A percentile compares a stretch with the other conserved stretches of the same genome.
Conservation (phyloP, 208 protist species). For the Wallacemonas sp. region DNA sequence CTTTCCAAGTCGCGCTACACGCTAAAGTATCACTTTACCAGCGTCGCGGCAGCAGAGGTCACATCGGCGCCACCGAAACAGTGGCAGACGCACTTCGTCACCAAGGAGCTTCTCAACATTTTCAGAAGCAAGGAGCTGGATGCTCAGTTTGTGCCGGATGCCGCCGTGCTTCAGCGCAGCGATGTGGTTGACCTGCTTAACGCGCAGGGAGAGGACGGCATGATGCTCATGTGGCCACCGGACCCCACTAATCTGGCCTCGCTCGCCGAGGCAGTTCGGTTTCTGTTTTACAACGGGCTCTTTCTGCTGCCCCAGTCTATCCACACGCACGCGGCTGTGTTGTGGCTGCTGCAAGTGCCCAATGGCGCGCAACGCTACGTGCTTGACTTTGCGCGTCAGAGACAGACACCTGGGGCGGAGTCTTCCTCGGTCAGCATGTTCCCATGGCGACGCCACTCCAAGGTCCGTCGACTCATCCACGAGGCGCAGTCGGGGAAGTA, state of each 20-base stretch:
- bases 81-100: neutral
- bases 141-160: constrained; percentile 8
- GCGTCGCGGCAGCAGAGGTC: neutral
- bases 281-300: constrained; percentile 61
- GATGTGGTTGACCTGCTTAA: constrained; percentile 51
- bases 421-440: neutral
- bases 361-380: constrained; percentile 40
- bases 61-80: neutral
- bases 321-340: constrained; percentile 7
- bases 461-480: constrained; percentile 41
- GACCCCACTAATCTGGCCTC: constrained; percentile 15
- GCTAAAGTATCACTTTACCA: constrained; percentile 6
- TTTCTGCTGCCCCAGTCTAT: constrained; percentile 46
- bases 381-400: constrained; percentile 24
- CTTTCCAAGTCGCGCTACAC: constrained; percentile 17
- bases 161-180: constrained; percentile 25
- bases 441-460: constrained; percentile 48
- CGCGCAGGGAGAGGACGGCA: constrained; percentile 23
- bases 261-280: constrained; percentile 17
- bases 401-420: neutral
- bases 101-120: neutral
- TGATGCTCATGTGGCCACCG: constrained; percentile 33
- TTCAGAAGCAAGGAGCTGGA: neutral
- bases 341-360: constrained; percentile 43
- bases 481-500: constrained; percentile 23